Conservation (phyloP, 2,329 filamentous ascomycete genomes). For the Purpureocillium lavendulum region DNA sequence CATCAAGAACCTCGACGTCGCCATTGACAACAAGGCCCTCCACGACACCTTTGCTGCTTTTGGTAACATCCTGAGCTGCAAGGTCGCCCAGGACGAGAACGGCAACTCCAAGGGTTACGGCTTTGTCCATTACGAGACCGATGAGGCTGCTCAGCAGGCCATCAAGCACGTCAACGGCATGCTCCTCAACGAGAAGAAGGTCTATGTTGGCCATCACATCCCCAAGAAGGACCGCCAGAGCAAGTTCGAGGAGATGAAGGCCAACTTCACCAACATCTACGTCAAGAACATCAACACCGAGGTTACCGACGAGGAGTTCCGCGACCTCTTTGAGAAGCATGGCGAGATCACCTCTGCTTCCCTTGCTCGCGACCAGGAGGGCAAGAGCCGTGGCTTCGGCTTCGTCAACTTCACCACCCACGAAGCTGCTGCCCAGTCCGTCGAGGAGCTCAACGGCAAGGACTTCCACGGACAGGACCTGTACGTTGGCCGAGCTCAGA, state of each 20-base stretch:
- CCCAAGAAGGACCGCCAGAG: conserved; percentile 99
- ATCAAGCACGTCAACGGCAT: conserved; percentile 99
- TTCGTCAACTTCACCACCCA: conserved; percentile 96
- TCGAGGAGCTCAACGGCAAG: conserved; percentile 84
- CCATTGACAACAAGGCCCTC: conserved; percentile 99
- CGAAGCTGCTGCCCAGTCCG: conserved; percentile 75
- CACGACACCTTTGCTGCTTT: conserved; percentile 99
- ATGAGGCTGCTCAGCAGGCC: conserved; percentile 89
- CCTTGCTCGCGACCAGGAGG: conserved; percentile 78
- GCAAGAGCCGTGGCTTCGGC: conserved; percentile 91
- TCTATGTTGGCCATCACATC: conserved; percentile 98
- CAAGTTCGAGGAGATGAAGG: conserved; percentile 99
- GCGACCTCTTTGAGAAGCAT: conserved; percentile 81
- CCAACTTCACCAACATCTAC: conserved; percentile 99
- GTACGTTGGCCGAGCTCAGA: conserved; percentile 96
- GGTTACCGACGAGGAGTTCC: conserved; percentile 89
- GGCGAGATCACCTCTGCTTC: conserved; percentile 95
- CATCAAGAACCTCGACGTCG: conserved; percentile 99
- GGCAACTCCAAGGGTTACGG: conserved; percentile 98
- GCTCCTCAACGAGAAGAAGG: conserved; percentile 99
- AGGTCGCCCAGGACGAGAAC: conserved; percentile 95
- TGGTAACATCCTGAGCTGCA: conserved; percentile 98
- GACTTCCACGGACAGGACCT: conserved; percentile 93
- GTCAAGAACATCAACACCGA: conserved; percentile 94
- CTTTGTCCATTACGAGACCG: conserved; percentile 99